Base-by-base conservation (phyloP, 2,329 filamentous ascomycete genomes). In the Didymosphaeria variabile region DNA sequence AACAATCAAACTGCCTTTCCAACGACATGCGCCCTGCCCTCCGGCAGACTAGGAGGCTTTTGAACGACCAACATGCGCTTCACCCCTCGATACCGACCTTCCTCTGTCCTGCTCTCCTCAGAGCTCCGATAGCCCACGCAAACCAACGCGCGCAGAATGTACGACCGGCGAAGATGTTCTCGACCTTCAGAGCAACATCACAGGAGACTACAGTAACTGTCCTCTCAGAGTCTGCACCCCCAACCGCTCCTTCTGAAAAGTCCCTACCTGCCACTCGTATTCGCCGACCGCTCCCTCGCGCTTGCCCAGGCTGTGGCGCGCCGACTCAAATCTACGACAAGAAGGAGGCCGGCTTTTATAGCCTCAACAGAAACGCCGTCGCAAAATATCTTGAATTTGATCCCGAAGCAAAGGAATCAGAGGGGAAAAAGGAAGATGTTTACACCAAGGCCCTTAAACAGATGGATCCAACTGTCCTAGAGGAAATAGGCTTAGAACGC, bases 281-380 rank as follows among this genome's bases (percentile, higher is more conserved):
- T 32, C 57, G 51, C n/a, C 64, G 57, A 29, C 51, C 68, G 7
- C 70, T 88, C 13, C 86, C 86, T 0, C 58, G 81, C 7, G 81
- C 83, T 26, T 90, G 88, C 72, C 87, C 88, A 32, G 88, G 88
- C 67, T 90, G 88, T 66, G 88, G 88, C 57, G 88, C 87, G 31
- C 83, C 84, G 38, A 82, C 85, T 36, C 87, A 90, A 72, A 85
- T 83, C 5, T 72, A 86, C 52, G 82, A 86, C 50, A 78, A 82
- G 38, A 77, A 82, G 1, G 82, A 85, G 65, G 83, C 87, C 2
- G 88, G 88, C 12, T 89, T 82, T 73, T 90, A 89, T 72, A 79
- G 81, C 59, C 71, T 79, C 49, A 79, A 76, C 32, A 80, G 85
- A 59, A 84, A 82, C 60, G 80, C 79, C 31, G 81, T 85, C 38